Percentiles rank a stretch among this genome's conserved stretches.
phyloP scores from a whole-genome alignment of 2,329 filamentous ascomycete species.

The Nothophaeocryptopus gaeumannii region DNA sequence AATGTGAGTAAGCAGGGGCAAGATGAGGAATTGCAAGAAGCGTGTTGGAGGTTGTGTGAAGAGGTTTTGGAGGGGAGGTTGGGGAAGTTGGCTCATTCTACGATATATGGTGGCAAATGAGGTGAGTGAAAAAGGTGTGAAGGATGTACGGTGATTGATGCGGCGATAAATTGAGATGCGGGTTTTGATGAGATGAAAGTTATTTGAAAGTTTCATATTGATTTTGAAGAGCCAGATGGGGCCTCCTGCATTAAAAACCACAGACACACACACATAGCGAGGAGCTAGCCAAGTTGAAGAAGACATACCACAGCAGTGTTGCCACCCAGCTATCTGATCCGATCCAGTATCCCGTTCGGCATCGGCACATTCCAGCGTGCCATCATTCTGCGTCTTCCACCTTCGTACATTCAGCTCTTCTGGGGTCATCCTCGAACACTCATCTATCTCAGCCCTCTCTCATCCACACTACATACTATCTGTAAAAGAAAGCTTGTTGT shows the following conservation, averaged over 20 bases:
- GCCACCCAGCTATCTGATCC: too few relatives aligned
- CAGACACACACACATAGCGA: neutral
- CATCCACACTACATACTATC: too few relatives aligned
- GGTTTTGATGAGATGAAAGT: too few relatives aligned
- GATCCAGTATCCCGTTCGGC: too few relatives aligned
- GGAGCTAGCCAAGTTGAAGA: conserved; percentile 3
- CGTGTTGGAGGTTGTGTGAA: conserved; percentile 48
- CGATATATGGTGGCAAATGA: conserved; percentile 9
- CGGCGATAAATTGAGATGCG: too few relatives aligned
- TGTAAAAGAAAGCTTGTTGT: neutral
- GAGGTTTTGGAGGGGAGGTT: conserved; percentile 45
- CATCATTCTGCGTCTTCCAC: neutral
- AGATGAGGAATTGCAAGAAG: conserved; percentile 44
- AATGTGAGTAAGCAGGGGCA: conserved; percentile 43
- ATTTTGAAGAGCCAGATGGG: neutral
- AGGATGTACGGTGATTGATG: too few relatives aligned
- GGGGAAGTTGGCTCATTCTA: conserved; percentile 22
- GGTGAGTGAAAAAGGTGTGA: neutral
- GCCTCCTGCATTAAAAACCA: conserved; percentile 14
- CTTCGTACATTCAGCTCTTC: neutral
- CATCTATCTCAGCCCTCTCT: neutral
- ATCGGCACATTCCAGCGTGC: too few relatives aligned
- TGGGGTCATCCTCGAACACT: neutral
- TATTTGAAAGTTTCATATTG: too few relatives aligned
- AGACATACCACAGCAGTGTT: neutral